These are phyloP conservation scores for Sphagnurus paluster DNA, from an alignment of 1,284 basidiomycete species.

Conservation along the genomic window DNA sequence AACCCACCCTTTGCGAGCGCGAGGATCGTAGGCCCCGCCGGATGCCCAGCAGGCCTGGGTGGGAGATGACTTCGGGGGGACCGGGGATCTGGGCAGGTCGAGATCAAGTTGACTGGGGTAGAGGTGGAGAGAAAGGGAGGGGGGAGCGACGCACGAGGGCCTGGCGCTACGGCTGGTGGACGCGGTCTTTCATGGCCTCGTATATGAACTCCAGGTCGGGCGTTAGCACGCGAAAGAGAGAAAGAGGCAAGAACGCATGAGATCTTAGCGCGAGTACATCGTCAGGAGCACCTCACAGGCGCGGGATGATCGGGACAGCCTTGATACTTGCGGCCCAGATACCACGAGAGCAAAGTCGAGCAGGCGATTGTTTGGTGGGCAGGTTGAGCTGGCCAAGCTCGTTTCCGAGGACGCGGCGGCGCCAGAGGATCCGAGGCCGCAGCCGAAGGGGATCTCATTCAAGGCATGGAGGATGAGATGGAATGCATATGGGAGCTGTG, in stretches of 20 bases:
- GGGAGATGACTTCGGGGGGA: conserved; percentile 87
- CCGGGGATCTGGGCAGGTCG: conserved; percentile 79
- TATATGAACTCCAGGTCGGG: conserved; percentile 95
- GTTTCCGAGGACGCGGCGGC: conserved; percentile 91
- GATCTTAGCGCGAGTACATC: conserved; percentile 85
- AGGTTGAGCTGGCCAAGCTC: conserved; percentile 78
- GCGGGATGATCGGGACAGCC: conserved; percentile 92
- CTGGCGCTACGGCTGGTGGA: conserved; percentile 97
- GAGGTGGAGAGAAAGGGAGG: conserved; percentile 5
- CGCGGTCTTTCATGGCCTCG: conserved; percentile 98
- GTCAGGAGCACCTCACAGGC: conserved; percentile 88
- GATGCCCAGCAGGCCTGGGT: conserved; percentile 94
- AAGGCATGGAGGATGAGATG: conserved; percentile 74
- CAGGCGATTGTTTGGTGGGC: conserved; percentile 67
- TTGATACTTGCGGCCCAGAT: conserved; percentile 87
- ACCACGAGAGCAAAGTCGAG: conserved; percentile 99
- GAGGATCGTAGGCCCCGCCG: conserved; percentile 98
- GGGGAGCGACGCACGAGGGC: conserved; percentile 60
- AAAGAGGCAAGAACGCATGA: conserved; percentile 57
- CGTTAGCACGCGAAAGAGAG: conserved; percentile 29
- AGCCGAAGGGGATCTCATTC: conserved; percentile 97
- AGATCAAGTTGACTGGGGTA: background rate
- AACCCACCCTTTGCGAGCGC: conserved; percentile 91
- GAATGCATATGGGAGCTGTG: conserved; percentile 78
- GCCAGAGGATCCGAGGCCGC: conserved; percentile 95